Evolutionary conservation across 2,329 filamentous ascomycete genomes (phyloP).

Genomic region (Phoma sp.): DNA sequence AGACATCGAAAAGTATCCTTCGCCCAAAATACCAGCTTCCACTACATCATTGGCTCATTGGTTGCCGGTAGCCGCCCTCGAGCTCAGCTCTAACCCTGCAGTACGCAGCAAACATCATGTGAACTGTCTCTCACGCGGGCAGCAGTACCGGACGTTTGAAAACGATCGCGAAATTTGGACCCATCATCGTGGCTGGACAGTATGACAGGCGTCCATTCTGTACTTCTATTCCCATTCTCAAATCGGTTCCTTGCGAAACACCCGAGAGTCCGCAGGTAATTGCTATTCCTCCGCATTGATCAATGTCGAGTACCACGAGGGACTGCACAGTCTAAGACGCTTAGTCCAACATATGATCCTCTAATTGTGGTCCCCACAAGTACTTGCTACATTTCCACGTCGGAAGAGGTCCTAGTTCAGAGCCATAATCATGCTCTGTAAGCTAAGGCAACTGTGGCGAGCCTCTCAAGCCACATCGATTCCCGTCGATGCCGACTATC

Average conservation of each 20-base stretch:
- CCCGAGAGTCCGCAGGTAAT: slow-evolving; percentile 2
- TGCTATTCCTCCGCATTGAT: slow-evolving; percentile 1
- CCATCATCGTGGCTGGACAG: not conserved
- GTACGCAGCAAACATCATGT: slow-evolving; percentile 1
- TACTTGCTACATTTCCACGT: slow-evolving; percentile 4
- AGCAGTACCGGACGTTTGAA: slow-evolving; percentile 9
- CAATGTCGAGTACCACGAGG: not conserved
- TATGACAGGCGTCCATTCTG: not conserved
- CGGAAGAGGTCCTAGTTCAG: slow-evolving; percentile 4
- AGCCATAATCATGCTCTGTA: slow-evolving; percentile 7
- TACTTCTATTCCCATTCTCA: not conserved
- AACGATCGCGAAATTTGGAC: not conserved
- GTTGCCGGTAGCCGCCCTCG: not conserved
- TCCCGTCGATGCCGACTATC: slow-evolving; percentile 11
- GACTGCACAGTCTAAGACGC: slow-evolving; percentile 1
- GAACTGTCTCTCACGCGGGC: slow-evolving; percentile 1
- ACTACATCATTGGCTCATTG: not conserved
- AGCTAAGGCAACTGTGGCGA: slow-evolving; percentile 18
- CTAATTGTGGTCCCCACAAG: not conserved
- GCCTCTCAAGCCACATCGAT: slow-evolving; percentile 12
- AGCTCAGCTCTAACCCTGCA: not conserved
- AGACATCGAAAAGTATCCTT: not conserved
- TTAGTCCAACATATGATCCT: not conserved
- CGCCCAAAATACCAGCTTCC: not conserved
- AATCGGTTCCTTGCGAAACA: not conserved